These are phyloP conservation scores for Globisporangium recalcitrans DNA, from an alignment of 352 stramenopile species.

Conservation along the genomic window DNA sequence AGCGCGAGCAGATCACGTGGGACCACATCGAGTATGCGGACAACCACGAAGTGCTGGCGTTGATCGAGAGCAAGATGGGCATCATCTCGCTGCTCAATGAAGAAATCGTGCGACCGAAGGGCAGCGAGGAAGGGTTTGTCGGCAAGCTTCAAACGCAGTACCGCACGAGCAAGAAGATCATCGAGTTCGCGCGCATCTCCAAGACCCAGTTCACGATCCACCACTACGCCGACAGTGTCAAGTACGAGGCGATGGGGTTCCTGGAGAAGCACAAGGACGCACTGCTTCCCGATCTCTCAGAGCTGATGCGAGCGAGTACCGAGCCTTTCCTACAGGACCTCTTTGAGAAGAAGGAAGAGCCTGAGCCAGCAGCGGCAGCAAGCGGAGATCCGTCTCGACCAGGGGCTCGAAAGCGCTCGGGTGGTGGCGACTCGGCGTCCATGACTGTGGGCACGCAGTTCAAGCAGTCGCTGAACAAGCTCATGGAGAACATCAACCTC, in stretches of 20 bases:
- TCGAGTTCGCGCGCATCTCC: conserved; percentile 64
- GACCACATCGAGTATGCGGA: conserved; percentile 77
- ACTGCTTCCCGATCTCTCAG: conserved; percentile 88
- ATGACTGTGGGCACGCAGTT: conserved; percentile 81
- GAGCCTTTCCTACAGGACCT: conserved; percentile 50
- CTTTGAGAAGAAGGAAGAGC: conserved; percentile 44
- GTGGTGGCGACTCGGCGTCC: conserved; percentile 19
- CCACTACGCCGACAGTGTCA: conserved; percentile 92
- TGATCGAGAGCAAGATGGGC: conserved; percentile 76
- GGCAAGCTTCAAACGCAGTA: conserved; percentile 50
- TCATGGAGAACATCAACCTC: conserved; percentile 72
- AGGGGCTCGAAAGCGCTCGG: conserved; percentile 20
- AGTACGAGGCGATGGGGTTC: conserved; percentile 89
- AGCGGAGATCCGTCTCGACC: conserved; percentile 9
- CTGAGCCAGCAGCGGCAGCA: conserved; percentile 20
- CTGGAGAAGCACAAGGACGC: conserved; percentile 94
- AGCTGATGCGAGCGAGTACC: conserved; percentile 53
- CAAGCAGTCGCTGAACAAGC: conserved; percentile 53
- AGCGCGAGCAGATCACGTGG: conserved; percentile 67
- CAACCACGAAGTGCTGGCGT: conserved; percentile 66
- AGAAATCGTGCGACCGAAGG: conserved; percentile 75
- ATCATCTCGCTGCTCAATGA: conserved; percentile 83
- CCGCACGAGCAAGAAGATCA: conserved; percentile 45
- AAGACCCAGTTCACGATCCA: conserved; percentile 89
- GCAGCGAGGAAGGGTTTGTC: conserved; percentile 63